A percentile compares a stretch with the other conserved stretches of the same genome.
phyloP scores from a whole-genome alignment of 129 eudicot species.

The Lactuca saligna region DNA sequence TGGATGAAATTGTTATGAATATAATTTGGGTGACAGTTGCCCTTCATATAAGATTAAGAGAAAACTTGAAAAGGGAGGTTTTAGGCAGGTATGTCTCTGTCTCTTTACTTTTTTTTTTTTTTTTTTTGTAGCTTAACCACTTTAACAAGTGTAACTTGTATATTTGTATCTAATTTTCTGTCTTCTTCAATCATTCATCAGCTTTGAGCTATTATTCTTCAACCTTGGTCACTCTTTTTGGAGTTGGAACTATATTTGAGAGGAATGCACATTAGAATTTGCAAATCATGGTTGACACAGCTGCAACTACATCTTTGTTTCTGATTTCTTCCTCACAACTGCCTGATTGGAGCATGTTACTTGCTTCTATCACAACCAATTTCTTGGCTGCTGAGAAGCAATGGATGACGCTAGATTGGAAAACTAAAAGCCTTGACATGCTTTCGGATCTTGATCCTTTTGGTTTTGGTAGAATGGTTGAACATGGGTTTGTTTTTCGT shows the following conservation, averaged over 20 bases:
- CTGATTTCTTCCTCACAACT: slow-evolving; percentile 60
- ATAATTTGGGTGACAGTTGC: no score
- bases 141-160: not conserved
- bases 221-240: slow-evolving; percentile 1
- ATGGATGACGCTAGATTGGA: slow-evolving; percentile 99
- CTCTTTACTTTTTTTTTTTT: no score
- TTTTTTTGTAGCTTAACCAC: no score
- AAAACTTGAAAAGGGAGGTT: no score
- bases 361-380: slow-evolving; percentile 93
- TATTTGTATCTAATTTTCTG: no score
- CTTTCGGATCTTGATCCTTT: slow-evolving; percentile 90
- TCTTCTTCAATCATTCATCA: slow-evolving; percentile 5
- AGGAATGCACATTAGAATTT: not conserved
- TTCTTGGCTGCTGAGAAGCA: slow-evolving; percentile 99
- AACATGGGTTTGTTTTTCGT: slow-evolving; percentile 85
- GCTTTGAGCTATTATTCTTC: slow-evolving; percentile 8
- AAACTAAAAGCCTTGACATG: slow-evolving; percentile 84
- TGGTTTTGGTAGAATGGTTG: slow-evolving; percentile 80
- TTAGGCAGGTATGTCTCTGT: no score
- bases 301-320: slow-evolving; percentile 67
- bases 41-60: no score
- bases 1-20: no score
- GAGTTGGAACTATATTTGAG: not conserved
- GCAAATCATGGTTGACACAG: slow-evolving; percentile 65
- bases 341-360: slow-evolving; percentile 99